Conservation (phyloP, 1,284 basidiomycete species). For the Porogramme epimiltina region DNA sequence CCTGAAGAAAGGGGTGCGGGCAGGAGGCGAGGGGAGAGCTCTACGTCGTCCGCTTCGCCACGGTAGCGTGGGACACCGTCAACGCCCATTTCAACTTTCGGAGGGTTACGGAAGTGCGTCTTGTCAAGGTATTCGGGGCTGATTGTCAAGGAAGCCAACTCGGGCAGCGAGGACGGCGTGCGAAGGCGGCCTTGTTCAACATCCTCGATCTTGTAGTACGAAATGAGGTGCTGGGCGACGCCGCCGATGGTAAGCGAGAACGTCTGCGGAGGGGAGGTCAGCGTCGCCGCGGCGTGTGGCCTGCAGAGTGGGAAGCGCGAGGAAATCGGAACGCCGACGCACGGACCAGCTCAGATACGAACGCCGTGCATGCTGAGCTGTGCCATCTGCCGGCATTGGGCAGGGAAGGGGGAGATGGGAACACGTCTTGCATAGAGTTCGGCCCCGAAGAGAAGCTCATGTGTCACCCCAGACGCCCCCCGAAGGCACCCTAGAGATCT, state of each 20-base stretch:
- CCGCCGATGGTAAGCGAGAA: conserved; percentile 88
- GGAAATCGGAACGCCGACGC: not conserved
- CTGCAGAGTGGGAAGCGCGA: not conserved
- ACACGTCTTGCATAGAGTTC: no score
- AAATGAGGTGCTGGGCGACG: conserved; percentile 92
- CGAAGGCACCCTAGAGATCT: conserved; percentile 3
- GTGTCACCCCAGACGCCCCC: conserved; percentile 1
- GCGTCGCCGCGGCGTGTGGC: not conserved
- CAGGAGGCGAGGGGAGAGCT: conserved; percentile 48
- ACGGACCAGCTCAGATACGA: not conserved
- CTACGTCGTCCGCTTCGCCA: conserved; percentile 73
- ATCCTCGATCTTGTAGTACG: conserved; percentile 94
- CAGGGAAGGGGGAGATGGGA: no score
- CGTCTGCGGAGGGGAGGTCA: conserved; percentile 56
- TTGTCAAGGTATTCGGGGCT: conserved; percentile 89
- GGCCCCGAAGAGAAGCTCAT: conserved; percentile 1
- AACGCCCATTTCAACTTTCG: conserved; percentile 81
- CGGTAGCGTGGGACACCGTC: conserved; percentile 85
- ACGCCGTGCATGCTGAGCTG: not conserved
- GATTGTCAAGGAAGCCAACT: conserved; percentile 85
- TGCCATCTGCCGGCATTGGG: conserved; percentile 13
- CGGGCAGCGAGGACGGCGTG: conserved; percentile 86
- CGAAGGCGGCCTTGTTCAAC: conserved; percentile 87
- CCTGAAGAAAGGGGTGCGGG: conserved; percentile 53
- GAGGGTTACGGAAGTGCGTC: conserved; percentile 88